Percentiles rank a stretch among this genome's conserved stretches.
These are phyloP conservation scores for Penicillium daleae DNA, from an alignment of 495 filamentous ascomycete species.

Conservation along the genomic window DNA sequence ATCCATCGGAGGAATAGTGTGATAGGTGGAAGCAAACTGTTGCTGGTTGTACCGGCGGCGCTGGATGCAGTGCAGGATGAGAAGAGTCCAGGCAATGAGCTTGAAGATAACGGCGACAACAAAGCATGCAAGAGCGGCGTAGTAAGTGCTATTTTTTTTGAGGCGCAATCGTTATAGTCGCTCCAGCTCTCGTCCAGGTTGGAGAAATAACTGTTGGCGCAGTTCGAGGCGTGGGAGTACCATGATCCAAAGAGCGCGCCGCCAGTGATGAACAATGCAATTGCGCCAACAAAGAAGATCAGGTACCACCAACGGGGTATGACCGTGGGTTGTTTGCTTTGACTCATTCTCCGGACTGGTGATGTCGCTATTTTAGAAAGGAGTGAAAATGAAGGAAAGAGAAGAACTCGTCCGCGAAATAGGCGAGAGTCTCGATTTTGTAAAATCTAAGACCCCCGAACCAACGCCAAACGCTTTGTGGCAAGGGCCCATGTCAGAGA, in stretches of 20 bases:
- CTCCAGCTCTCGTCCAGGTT: background rate
- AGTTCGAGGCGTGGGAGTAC: constrained; percentile 2
- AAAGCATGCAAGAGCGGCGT: background rate
- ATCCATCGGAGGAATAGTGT: constrained; percentile 1
- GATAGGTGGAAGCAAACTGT: background rate
- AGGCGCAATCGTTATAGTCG: background rate
- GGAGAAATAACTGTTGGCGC: background rate
- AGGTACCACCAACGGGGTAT: background rate
- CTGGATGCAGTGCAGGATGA: background rate
- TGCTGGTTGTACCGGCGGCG: background rate
- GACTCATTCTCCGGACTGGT: background rate
- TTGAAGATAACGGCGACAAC: background rate
- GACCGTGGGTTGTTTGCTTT: background rate
- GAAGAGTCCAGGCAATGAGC: background rate
- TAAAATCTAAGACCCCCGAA: background rate
- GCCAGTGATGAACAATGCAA: background rate
- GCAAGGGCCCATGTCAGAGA: background rate
- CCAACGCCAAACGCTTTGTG: background rate
- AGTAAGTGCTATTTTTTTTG: background rate
- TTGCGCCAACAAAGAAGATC: background rate
- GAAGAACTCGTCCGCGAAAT: background rate
- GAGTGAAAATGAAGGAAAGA: background rate
- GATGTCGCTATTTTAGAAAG: background rate
- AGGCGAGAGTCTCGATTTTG: background rate
- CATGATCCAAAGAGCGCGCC: background rate